phyloP scores from a whole-genome alignment of 108 stramenopile species.

The Skeletonema costatum region DNA sequence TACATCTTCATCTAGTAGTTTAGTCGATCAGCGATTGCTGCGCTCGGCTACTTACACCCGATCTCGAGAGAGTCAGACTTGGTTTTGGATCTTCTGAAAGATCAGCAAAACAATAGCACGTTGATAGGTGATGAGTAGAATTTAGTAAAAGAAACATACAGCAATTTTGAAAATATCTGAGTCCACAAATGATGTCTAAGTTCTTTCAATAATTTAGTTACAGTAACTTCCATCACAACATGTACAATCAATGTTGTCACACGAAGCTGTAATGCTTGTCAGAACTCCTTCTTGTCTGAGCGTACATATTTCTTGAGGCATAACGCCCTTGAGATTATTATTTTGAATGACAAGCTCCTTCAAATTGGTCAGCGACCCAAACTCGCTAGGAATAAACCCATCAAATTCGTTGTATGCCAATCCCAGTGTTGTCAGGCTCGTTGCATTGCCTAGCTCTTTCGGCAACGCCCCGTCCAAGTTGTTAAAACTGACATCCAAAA shows the following conservation, averaged over 20 bases:
- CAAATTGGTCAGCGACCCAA: slow-evolving; percentile 2
- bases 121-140: too few relatives aligned
- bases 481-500: too few relatives aligned
- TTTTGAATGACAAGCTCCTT: slow-evolving; percentile 17
- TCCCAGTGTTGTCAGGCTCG: too few relatives aligned
- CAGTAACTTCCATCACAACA: not conserved
- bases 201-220: too few relatives aligned
- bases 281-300: not conserved
- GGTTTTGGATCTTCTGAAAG: not conserved
- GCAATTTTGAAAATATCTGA: too few relatives aligned
- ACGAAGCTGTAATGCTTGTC: not conserved
- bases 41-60: too few relatives aligned
- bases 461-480: too few relatives aligned
- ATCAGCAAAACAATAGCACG: not conserved
- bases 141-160: too few relatives aligned
- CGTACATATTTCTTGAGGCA: slow-evolving; percentile 5
- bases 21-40: too few relatives aligned
- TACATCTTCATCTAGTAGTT: too few relatives aligned
- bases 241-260: not conserved
- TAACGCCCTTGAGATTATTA: slow-evolving; percentile 11
- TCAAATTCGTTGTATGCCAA: not conserved
- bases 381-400: not conserved
- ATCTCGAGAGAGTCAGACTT: not conserved
- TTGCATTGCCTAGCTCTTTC: too few relatives aligned
- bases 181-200: too few relatives aligned